Conservation (phyloP, 345 rosid species). For the Eucalyptus pumila region DNA sequence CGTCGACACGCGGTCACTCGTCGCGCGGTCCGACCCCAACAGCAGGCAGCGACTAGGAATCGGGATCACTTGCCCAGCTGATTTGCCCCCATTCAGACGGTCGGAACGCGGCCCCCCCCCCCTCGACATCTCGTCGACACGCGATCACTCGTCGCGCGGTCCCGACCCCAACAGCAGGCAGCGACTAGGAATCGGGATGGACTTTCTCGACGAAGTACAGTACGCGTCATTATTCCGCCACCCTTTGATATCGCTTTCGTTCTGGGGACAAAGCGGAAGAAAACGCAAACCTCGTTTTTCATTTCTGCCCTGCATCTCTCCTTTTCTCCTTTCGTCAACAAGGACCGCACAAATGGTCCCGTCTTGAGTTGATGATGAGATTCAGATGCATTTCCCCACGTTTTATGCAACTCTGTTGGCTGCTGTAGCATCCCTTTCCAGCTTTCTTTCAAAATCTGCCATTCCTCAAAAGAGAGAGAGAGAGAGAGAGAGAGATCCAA, state of each 20-base stretch:
- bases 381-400: neutral
- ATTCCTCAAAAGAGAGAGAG: neutral
- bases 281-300: neutral
- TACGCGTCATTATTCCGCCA: neutral
- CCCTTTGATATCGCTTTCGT: neutral
- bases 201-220: neutral
- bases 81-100: neutral
- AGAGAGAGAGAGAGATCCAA: neutral
- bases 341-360: neutral
- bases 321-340: neutral
- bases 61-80: neutral
- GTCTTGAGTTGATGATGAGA: neutral
- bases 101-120: neutral
- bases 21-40: neutral
- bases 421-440: neutral
- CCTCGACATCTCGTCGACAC: neutral
- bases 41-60: neutral
- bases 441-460: neutral
- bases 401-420: neutral
- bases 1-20: fast-evolving
- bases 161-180: neutral
- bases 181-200: neutral
- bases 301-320: neutral
- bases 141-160: too few species aligned
- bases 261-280: neutral